Evolutionary conservation across 163 green algal genomes (phyloP), one percentile per base, ranked within the genome.

Genomic region (Volvox carteri): DNA sequence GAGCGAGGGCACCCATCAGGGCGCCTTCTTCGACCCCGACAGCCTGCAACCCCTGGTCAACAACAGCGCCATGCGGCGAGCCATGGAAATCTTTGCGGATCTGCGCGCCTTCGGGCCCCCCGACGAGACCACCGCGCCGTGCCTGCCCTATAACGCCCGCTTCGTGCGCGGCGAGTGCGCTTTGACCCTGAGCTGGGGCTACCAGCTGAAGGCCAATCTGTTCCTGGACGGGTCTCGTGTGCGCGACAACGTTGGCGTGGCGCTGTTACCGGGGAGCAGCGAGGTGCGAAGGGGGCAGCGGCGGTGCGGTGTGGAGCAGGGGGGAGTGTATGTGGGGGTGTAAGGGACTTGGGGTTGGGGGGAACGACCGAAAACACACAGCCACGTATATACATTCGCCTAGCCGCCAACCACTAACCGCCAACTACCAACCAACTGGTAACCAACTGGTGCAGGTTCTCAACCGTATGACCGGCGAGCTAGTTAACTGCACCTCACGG

Each of bases 1-100:
- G 78, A 58, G 30, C 39, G 6, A 70, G 4, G 86, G 86, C 50
- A 88, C 70, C 4, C 3, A 25, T 19, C 86, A 91, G 52, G 86
- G 86, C 54, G 73, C 75, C 54, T 91, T 88, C 78, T 91, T 91
- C 52, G 86, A 91, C 54, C 78, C 86, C 0, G 77, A 46, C 62
- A 87, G 48, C 0, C 42, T 88, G 67, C 1, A 48, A 25, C 84
- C 84, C 25, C 84, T 89, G 12, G 72, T 83, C 37, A 83, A 89
- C 70, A 89, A 89, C 70, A 58, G 16, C 25, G 84, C 84, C 68
- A 76, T 89, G 70, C 12, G 1, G 4, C 35, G 23, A 0, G 84
- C 84, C 50, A 76, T 89, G 68, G n/a, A 62, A 7, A 67, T 89
- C 21, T 89, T 62, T 52, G 18, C 8, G 5, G 4, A 1, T 1